Base-by-base conservation (phyloP, 768 basidiomycete species). In the Cytidiella melzeri region DNA sequence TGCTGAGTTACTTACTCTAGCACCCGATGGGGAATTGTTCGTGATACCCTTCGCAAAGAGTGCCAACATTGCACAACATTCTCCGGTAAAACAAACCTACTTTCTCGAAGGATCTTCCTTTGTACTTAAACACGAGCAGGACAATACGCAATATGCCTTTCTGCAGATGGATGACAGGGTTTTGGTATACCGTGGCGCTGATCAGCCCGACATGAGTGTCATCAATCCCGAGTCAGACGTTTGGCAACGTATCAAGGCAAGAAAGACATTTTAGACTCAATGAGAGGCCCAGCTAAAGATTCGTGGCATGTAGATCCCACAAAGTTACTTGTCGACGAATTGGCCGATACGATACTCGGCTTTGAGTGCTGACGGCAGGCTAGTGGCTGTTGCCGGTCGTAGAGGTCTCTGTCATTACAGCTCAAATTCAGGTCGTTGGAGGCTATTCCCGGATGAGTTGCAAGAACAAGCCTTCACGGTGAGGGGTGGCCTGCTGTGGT, bases 201-300 rank as follows among this genome's bases (percentile, higher is more conserved):
- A 97, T 64, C 94, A 97, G 64, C 94, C 95, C 4, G 94, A 97
- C 63, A 87, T 96, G 84, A 95, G 92, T 61, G 84, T 99, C 50
- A 96, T 98, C 61, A 97, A 97, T 61, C 93, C 94, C 13, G 93
- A 95, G 64, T 91, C 91, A 3, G 94, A 97, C 60, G 94, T 97
- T 15, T 98, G 95, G 94, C 92, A 98, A 58, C 87, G 89, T 67
- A 87, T 97, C 65, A 95, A 94, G 79, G 92, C 79, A 55, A 44
- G 56, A n/a, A n/a, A n/a, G n/a, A n/a, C n/a, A n/a, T n/a, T n/a
- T n/a, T n/a, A n/a, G n/a, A n/a, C n/a, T n/a, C n/a, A n/a, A n/a
- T n/a, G n/a, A n/a, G n/a, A 21, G 13, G 4, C 6, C 28, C 23
- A 45, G 18, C 19, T 34, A 20, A 23, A 5, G 27, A 43, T 45